Conservation (phyloP, 305 asterid species). For the Rubia peregrina region DNA sequence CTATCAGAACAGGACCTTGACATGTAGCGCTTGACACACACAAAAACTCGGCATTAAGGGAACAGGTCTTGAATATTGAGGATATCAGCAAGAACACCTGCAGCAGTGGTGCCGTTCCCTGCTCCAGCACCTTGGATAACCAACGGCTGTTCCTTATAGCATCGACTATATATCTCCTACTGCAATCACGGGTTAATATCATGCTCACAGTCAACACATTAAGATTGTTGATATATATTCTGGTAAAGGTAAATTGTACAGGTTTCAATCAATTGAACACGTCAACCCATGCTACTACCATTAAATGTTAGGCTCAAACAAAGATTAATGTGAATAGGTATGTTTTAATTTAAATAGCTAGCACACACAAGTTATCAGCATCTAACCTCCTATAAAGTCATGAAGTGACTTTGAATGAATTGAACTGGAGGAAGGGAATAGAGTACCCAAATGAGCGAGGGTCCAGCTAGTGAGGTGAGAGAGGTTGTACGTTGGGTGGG, state of each 20-base stretch:
- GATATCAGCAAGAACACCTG: constrained; percentile 89
- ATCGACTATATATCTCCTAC: constrained; percentile 73
- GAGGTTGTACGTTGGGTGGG: background rate
- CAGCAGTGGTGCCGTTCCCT: constrained; percentile 89
- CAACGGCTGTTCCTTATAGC: constrained; percentile 64
- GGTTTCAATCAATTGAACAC: background rate
- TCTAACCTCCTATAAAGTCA: background rate
- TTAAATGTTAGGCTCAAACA: background rate
- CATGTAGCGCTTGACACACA: background rate
- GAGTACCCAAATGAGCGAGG: background rate
- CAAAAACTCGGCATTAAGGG: constrained; percentile 20
- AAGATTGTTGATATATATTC: constrained; percentile 32
- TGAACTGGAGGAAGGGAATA: background rate
- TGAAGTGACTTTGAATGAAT: background rate
- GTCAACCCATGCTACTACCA: background rate
- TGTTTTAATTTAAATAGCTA: background rate
- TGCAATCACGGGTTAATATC: constrained; percentile 14
- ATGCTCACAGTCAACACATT: constrained; percentile 2
- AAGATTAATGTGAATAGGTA: background rate
- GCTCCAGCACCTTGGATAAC: constrained; percentile 97
- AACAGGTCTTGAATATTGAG: constrained; percentile 66
- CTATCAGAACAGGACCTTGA: background rate
- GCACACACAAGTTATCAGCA: background rate
- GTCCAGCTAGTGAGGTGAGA: background rate
- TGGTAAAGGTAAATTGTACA: background rate